Conservation (phyloP, 108 stramenopile species). For the Chaetoceros tenuissimus region DNA sequence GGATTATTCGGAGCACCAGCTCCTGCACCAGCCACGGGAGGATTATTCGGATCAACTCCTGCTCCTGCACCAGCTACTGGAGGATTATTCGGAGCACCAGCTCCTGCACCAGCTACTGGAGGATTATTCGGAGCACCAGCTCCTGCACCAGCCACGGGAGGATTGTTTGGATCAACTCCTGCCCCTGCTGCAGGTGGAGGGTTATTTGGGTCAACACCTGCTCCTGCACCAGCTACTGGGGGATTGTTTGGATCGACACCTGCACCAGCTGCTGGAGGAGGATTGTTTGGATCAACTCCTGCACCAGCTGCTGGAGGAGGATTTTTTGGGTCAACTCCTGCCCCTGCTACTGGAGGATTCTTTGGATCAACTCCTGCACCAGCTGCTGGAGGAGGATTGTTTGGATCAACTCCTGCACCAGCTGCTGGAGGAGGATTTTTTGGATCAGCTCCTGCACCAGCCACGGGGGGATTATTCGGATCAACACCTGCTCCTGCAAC, state of each 20-base stretch:
- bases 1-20: slow-evolving; percentile 42
- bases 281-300: slow-evolving; percentile 34
- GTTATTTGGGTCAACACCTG: slow-evolving; percentile 16
- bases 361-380: slow-evolving; percentile 46
- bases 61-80: slow-evolving; percentile 51
- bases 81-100: slow-evolving; percentile 44
- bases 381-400: slow-evolving; percentile 13
- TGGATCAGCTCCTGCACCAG: slow-evolving; percentile 22
- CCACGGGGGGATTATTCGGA: slow-evolving; percentile 10
- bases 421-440: slow-evolving; percentile 18
- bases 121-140: slow-evolving; percentile 36
- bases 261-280: slow-evolving; percentile 29
- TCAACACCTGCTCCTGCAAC: slow-evolving; percentile 21
- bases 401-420: slow-evolving; percentile 20
- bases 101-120: slow-evolving; percentile 29
- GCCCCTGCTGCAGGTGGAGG: slow-evolving; percentile 13
- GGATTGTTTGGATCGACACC: slow-evolving; percentile 49
- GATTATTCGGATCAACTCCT: slow-evolving; percentile 11
- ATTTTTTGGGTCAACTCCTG: slow-evolving; percentile 24
- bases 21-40: slow-evolving; percentile 20
- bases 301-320: slow-evolving; percentile 30
- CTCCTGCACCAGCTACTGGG: slow-evolving; percentile 35
- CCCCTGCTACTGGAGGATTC: slow-evolving; percentile 12
- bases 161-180: slow-evolving; percentile 11
- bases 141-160: slow-evolving; percentile 15